These are phyloP conservation scores for Penicillium soppii DNA, from an alignment of 495 filamentous ascomycete species.

Conservation along the genomic window DNA sequence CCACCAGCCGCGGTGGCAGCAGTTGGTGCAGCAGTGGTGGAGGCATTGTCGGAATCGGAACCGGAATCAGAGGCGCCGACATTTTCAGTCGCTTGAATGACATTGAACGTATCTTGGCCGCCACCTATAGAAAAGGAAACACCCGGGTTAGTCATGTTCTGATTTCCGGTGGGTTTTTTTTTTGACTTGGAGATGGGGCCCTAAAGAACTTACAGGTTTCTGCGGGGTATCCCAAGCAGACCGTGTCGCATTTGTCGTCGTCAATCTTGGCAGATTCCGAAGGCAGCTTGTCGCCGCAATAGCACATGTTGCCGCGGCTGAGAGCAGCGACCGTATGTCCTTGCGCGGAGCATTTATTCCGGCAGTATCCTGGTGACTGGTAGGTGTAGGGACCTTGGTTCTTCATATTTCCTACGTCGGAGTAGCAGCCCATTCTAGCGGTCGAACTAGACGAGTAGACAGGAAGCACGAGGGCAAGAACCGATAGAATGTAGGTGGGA, in stretches of 20 bases:
- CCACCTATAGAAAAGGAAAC: slow-evolving; percentile 28
- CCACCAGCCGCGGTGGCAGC: slow-evolving; percentile 19
- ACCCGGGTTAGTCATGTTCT: neutral
- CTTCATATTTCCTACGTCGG: slow-evolving; percentile 21
- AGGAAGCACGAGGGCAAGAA: slow-evolving; percentile 30
- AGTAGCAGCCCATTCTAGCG: slow-evolving; percentile 35
- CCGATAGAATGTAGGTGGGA: slow-evolving; percentile 14
- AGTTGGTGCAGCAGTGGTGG: slow-evolving; percentile 2
- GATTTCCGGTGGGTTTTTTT: neutral
- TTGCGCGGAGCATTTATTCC: slow-evolving; percentile 23
- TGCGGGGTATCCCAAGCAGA: slow-evolving; percentile 32
- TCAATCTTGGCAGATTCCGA: slow-evolving; percentile 24
- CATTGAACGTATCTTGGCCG: slow-evolving; percentile 28
- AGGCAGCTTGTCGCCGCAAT: slow-evolving; percentile 36
- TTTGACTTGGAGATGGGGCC: no score
- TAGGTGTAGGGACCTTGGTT: slow-evolving; percentile 22
- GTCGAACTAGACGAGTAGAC: slow-evolving; percentile 9
- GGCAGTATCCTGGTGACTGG: slow-evolving; percentile 33
- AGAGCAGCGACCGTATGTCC: slow-evolving; percentile 31
- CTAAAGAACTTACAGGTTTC: slow-evolving; percentile 36
- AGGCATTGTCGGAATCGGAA: neutral
- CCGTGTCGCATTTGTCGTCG: slow-evolving; percentile 29
- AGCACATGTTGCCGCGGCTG: slow-evolving; percentile 33
- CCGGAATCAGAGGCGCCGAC: neutral
- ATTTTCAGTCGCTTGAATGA: slow-evolving; percentile 15